Base-by-base conservation (phyloP, 2,329 filamentous ascomycete genomes). In the Byssothecium circinans region DNA sequence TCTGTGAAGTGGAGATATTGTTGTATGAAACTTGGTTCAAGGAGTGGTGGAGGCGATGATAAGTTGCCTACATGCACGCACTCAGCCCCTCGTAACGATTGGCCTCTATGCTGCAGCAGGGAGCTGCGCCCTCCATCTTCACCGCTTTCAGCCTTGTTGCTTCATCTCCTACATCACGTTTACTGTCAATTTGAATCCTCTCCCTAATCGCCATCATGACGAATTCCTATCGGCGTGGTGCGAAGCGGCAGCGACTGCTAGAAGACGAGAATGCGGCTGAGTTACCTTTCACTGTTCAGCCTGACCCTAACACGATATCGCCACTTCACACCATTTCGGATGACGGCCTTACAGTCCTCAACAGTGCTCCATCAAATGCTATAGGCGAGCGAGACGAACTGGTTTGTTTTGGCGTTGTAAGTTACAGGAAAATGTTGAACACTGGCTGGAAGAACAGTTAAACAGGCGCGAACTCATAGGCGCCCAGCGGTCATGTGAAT, bases 331-430 rank as follows among this genome's bases (percentile, higher is more conserved):
- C 10, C 23, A 25, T 25, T 25, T 25, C 6, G 5, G 10, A 25
- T 25, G 23, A 25, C 10, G 12, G 8, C 14, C 22, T 19, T 25
- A 18, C 11, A 15, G 5, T 15, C 35, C 5, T 20, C 35, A 19
- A 18, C 4, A 22, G 7, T 22, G 7, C 15, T 30, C 5, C 14
- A 17, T 20, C 8, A 29, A 8, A 8, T 15, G 6, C 22, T 11
- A 4, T 11, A 18, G 41, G 14, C 5, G 15, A 15, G n/a, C 20
- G 20, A 20, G 30, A 44, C 8, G 47, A 56, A 19, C 17, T 50
- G n/a, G 50, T 58, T 17, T 58, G 56, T 37, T 57, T 55, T 44
- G 57, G 57, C 33, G 50, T 56, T 44, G 58, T 61, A 39, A 46
- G 51, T 47, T 25, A 32, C 29, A 25, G 23, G 5, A 25, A 25